A percentile compares a stretch with the other conserved stretches of the same genome.
These are phyloP conservation scores for Phytopythium ostracodes DNA, from an alignment of 352 stramenopile genomes.

Conservation along the genomic window DNA sequence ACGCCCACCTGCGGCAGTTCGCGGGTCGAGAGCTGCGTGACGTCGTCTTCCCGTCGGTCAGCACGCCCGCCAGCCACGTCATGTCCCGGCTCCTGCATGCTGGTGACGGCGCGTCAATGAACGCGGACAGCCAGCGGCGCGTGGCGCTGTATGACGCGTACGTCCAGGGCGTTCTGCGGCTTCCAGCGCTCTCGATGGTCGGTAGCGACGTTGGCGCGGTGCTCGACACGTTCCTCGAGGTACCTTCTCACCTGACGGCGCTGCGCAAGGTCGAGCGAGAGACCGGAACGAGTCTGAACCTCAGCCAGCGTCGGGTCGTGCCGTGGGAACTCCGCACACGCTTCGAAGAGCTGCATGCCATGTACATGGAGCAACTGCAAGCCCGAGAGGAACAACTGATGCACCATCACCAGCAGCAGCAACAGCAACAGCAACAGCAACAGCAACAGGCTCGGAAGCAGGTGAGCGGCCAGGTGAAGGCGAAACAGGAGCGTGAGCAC, in stretches of 20 bases:
- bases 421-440: slow-evolving; percentile 9
- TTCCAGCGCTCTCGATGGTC: slow-evolving; percentile 51
- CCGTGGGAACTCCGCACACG: slow-evolving; percentile 42
- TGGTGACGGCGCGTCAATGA: slow-evolving; percentile 13
- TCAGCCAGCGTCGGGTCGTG: slow-evolving; percentile 42
- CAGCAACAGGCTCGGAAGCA: slow-evolving; percentile 16
- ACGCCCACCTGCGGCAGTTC: slow-evolving; percentile 44
- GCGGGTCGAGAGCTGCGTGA: slow-evolving; percentile 43
- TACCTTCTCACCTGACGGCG: slow-evolving; percentile 42
- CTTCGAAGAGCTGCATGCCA: slow-evolving; percentile 52
- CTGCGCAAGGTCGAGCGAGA: slow-evolving; percentile 47
- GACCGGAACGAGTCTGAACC: slow-evolving; percentile 41
- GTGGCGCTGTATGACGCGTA: slow-evolving; percentile 40
- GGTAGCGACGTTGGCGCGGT: slow-evolving; percentile 50
- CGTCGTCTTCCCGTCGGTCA: slow-evolving; percentile 31
- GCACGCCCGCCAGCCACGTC: slow-evolving; percentile 10
- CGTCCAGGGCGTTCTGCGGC: slow-evolving; percentile 41
- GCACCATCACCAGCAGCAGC: neutral
- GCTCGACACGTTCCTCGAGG: slow-evolving; percentile 67
- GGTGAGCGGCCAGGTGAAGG: slow-evolving; percentile 4
- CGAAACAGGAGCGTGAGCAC: neutral
- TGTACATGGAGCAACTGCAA: slow-evolving; percentile 30
- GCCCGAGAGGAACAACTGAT: slow-evolving; percentile 9
- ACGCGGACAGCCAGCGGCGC: slow-evolving; percentile 35
- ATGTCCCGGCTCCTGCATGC: slow-evolving; percentile 28